phyloP scores from a whole-genome alignment of 1,139 yeast species.

The Sugiyamaella castrensis region DNA sequence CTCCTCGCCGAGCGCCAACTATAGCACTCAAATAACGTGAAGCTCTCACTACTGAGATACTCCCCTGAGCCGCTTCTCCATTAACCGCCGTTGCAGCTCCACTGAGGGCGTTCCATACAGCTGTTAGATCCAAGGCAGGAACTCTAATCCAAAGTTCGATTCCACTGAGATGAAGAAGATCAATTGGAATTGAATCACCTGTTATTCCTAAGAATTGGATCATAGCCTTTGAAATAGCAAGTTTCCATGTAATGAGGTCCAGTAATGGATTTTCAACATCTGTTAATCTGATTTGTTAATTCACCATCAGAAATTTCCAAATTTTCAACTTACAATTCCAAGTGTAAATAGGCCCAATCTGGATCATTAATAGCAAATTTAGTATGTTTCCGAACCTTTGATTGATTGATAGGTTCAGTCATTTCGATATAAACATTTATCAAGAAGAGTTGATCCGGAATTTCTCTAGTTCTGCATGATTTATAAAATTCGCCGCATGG shows the following conservation, averaged over 20 bases:
- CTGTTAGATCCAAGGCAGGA: constrained; percentile 27
- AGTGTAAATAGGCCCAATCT: constrained; percentile 41
- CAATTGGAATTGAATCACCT: constrained; percentile 45
- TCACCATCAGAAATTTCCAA: background rate
- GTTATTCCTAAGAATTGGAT: constrained; percentile 40
- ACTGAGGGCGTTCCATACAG: constrained; percentile 28
- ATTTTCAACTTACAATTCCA: constrained; percentile 38
- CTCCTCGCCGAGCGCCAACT: constrained; percentile 24
- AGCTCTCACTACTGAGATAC: constrained; percentile 29
- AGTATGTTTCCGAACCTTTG: background rate
- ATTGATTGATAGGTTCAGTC: background rate
- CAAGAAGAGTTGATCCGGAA: background rate
- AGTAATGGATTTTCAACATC: constrained; percentile 4
- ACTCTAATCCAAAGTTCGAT: constrained; percentile 31
- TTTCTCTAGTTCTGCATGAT: background rate
- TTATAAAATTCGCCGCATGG: background rate
- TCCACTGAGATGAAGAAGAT: constrained; percentile 35
- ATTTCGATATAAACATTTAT: background rate
- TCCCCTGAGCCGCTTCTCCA: constrained; percentile 18
- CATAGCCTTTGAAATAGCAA: constrained; percentile 38
- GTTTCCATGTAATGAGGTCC: constrained; percentile 46
- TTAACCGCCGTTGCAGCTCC: constrained; percentile 20
- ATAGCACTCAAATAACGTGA: constrained; percentile 27
- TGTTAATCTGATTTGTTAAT: constrained; percentile 2
- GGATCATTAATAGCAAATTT: constrained; percentile 28